Conservation (phyloP, 805 yeast species). For the Sugiyamaella mastotermitis region DNA sequence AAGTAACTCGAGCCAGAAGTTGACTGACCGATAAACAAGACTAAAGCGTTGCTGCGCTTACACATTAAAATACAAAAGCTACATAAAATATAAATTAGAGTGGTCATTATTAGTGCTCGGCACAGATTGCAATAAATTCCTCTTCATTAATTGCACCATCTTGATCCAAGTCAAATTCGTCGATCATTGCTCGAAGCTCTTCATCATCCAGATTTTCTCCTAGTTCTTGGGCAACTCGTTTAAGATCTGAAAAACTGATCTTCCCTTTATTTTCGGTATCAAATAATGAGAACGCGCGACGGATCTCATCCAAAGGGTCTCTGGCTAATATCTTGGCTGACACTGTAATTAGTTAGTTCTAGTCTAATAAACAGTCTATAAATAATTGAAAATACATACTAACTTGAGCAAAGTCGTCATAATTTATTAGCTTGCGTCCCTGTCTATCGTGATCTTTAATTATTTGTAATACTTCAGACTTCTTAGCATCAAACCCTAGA, state of each 20-base stretch:
- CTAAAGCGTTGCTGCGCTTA: no score
- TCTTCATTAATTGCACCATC: slow-evolving; percentile 93
- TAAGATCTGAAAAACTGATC: slow-evolving; percentile 71
- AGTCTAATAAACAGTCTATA: neutral
- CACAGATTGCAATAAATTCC: slow-evolving; percentile 84
- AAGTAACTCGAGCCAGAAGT: no score
- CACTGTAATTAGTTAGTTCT: slow-evolving; percentile 33
- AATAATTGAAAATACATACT: slow-evolving; percentile 40
- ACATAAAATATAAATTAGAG: no score
- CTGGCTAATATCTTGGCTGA: slow-evolving; percentile 78
- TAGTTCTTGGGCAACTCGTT: slow-evolving; percentile 85
- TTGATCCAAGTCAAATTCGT: slow-evolving; percentile 91
- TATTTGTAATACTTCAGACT: slow-evolving; percentile 72
- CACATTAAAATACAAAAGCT: no score
- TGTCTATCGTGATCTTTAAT: slow-evolving; percentile 71
- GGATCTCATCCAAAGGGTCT: slow-evolving; percentile 89
- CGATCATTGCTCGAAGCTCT: slow-evolving; percentile 93
- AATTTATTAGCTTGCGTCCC: slow-evolving; percentile 64
- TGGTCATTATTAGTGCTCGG: slow-evolving; percentile 52
- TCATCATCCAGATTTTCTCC: slow-evolving; percentile 92
- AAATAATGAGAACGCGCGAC: slow-evolving; percentile 81
- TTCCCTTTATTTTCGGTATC: slow-evolving; percentile 87
- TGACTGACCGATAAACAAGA: no score
- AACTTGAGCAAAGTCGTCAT: slow-evolving; percentile 74
- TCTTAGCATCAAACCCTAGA: slow-evolving; percentile 80